A percentile compares a stretch with the other conserved stretches of the same genome.
Conservation (phyloP, 2,329 filamentous ascomycete genomes). For the Arthroderma uncinatum region DNA sequence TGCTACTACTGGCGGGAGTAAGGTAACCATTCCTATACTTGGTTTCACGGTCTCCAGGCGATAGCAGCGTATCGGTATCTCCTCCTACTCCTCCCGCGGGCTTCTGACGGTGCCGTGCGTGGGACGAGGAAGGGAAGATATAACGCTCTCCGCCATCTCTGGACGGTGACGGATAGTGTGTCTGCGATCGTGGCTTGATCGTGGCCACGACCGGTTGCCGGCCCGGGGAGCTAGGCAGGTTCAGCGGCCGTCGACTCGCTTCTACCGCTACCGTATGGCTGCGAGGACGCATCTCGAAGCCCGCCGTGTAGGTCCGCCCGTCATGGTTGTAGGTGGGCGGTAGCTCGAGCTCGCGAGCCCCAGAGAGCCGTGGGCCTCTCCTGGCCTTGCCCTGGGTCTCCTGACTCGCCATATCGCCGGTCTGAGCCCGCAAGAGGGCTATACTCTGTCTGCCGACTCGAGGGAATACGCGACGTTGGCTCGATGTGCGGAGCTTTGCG, state of each 20-base stretch:
- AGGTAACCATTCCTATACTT: conserved; percentile 21
- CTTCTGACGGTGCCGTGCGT: not conserved
- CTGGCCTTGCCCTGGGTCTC: not conserved
- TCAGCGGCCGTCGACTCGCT: not conserved
- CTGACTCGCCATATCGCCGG: not conserved
- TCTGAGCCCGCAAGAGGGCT: not conserved
- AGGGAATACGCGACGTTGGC: not conserved
- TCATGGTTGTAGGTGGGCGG: not conserved
- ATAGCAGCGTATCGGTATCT: not conserved
- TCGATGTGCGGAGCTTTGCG: not conserved
- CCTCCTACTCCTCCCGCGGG: not conserved
- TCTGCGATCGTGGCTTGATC: conserved; percentile 23
- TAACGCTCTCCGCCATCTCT: conserved; percentile 26
- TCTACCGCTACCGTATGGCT: not conserved
- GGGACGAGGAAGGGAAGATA: conserved; percentile 23
- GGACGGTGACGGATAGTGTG: conserved; percentile 20
- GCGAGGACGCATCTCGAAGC: conserved; percentile 1
- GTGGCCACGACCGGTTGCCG: conserved; percentile 22
- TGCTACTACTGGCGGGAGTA: conserved; percentile 16
- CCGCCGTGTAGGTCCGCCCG: not conserved
- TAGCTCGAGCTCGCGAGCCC: not conserved
- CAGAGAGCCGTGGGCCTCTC: not conserved
- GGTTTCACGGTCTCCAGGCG: conserved; percentile 2
- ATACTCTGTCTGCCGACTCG: not conserved
- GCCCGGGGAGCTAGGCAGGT: not conserved